Evolutionary conservation across 1,284 basidiomycete genomes (phyloP), one percentile per base, ranked within the genome.

Genomic region (Trametes sp.): DNA sequence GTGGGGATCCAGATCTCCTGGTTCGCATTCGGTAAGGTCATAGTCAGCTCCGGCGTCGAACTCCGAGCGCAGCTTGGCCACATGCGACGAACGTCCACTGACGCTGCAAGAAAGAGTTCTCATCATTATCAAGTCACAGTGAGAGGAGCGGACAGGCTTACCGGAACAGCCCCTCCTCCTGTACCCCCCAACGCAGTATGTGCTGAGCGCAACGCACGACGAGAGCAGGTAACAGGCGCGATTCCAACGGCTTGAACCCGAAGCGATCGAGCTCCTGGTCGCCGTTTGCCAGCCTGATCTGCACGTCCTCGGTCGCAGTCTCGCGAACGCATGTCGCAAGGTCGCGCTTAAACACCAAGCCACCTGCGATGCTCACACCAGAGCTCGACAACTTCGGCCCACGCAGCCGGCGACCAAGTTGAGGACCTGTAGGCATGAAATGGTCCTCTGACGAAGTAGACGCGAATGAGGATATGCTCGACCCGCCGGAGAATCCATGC

Each of bases 41-140:
- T 89, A 93, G 77, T 97, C 95, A 54, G 89, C 90, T 57, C 95
- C 94, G 26, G 87, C 85, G 75, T 96, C 95, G 74, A 96, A 97
- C 74, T 95, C 93, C 26, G 82, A 80, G 44, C 92, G 82, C 65
- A 97, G 75, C 70, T 86, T 89, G 11, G 84, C 77, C 33, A 95
- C 82, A 77, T 96, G 94, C 9, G 87, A 84, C 26, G 90, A 83
- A 60, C 90, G 85, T 21, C 92, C 92, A 66, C 83, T 89, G 51
- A 94, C 85, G 56, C 93, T 93, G 71, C 62, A 70, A 50, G 23
- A 36, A n/a, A 3, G 41, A 58, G 38, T 56, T 51, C 36, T 35
- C 44, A 38, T 7, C 24, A 50, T 10, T 35, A 19, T 45, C n/a
- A n/a, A 19, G 29, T 33, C 8, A 46, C 36, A 31, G n/a, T n/a